A percentile compares a stretch with the other conserved stretches of the same genome.
These are phyloP conservation scores for Naganishia onofrii DNA, from an alignment of 768 basidiomycete genomes.

Conservation along the genomic window DNA sequence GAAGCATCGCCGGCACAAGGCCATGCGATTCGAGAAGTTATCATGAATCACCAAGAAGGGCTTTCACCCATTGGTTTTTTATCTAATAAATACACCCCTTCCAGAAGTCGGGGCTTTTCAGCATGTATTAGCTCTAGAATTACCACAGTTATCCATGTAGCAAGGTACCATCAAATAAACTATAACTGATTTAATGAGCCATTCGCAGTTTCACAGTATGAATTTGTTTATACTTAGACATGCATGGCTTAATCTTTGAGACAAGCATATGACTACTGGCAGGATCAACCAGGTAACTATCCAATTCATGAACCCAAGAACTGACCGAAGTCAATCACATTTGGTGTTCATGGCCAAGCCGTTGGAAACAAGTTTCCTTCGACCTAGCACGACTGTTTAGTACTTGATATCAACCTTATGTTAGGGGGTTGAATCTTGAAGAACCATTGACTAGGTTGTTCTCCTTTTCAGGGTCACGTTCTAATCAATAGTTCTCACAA, in stretches of 20 bases:
- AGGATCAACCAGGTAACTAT: constrained; percentile 81
- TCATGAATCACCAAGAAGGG: constrained; percentile 66
- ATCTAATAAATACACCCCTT: constrained; percentile 72
- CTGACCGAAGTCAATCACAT: constrained; percentile 7
- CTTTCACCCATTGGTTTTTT: constrained; percentile 61
- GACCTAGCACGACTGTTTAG: constrained; percentile 16
- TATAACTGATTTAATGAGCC: constrained; percentile 81
- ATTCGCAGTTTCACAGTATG: constrained; percentile 76
- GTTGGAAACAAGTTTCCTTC: constrained; percentile 30
- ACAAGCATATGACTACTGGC: constrained; percentile 81
- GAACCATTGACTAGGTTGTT: constrained; percentile 37
- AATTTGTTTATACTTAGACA: constrained; percentile 72
- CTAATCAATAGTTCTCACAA: constrained; percentile 36
- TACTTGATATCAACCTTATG: constrained; percentile 33
- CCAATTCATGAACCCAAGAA: constrained; percentile 43
- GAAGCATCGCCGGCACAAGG: constrained; percentile 71
- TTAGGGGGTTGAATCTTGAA: constrained; percentile 34
- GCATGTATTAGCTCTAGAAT: constrained; percentile 76
- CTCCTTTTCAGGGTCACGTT: constrained; percentile 28
- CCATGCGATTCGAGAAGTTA: constrained; percentile 71
- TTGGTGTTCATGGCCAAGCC: constrained; percentile 3
- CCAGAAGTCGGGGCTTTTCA: constrained; percentile 68
- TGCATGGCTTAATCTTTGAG: constrained; percentile 81
- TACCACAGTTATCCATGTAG: constrained; percentile 78
- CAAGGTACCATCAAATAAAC: constrained; percentile 73